Conservation (phyloP, 371 early-diverging fungal genomes). For the Amoeboaphelidium protococcarum region DNA sequence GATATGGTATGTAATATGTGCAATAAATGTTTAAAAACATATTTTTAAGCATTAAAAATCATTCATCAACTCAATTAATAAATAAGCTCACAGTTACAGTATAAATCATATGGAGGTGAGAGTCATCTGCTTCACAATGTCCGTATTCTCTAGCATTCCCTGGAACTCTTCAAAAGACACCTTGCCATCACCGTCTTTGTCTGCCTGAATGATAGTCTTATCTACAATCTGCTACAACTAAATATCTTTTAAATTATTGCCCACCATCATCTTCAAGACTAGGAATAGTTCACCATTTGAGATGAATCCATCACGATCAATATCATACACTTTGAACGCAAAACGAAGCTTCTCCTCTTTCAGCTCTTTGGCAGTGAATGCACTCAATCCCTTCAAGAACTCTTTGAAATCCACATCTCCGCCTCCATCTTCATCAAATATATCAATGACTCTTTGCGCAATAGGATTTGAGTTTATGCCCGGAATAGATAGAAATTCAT, state of each 20-base stretch:
- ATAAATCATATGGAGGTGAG: not conserved
- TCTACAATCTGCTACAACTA: slow-evolving; percentile 97
- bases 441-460: slow-evolving; percentile 72
- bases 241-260: slow-evolving; percentile 68
- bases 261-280: slow-evolving; percentile 93
- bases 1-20: too few species aligned
- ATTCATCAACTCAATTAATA: too few species aligned
- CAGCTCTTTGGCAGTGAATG: slow-evolving; percentile 73
- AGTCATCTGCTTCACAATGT: slow-evolving; percentile 81
- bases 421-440: slow-evolving; percentile 86
- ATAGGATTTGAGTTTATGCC: slow-evolving; percentile 88
- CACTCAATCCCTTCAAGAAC: slow-evolving; percentile 73
- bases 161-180: slow-evolving; percentile 86
- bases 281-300: slow-evolving; percentile 89
- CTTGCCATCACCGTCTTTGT: slow-evolving; percentile 73
- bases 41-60: too few species aligned
- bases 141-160: slow-evolving; percentile 66
- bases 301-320: slow-evolving; percentile 90
- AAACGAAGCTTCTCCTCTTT: slow-evolving; percentile 74
- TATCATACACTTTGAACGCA: slow-evolving; percentile 95
- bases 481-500: slow-evolving; percentile 73
- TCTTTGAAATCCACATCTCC: slow-evolving; percentile 95
- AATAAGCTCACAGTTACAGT: not conserved
- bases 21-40: too few species aligned
- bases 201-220: slow-evolving; percentile 94